Conservation (phyloP, 805 yeast genomes). For the Priceomyces castillae region DNA sequence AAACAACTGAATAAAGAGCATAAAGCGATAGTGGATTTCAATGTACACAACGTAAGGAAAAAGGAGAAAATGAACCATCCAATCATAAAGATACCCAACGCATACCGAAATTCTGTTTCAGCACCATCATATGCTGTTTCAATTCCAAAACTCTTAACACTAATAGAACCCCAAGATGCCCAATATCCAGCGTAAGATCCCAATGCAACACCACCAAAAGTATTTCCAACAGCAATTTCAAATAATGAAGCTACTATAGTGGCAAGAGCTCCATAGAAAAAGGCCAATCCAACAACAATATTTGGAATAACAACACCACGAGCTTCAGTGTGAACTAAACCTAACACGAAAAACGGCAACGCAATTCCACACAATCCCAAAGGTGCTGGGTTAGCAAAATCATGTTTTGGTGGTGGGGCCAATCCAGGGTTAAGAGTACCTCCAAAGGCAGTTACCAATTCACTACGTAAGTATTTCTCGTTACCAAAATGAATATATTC, state of each 20-base stretch:
- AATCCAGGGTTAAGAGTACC: conserved; percentile 75
- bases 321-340: conserved; percentile 61
- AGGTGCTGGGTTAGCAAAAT: conserved; percentile 71
- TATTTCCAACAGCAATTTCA: conserved; percentile 73
- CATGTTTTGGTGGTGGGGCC: conserved; percentile 41
- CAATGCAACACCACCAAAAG: conserved; percentile 69
- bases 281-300: conserved; percentile 62
- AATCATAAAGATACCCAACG: conserved; percentile 37
- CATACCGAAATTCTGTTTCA: conserved; percentile 25
- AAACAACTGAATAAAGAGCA: conserved; percentile 40
- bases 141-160: conserved; percentile 37
- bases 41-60: conserved; percentile 38
- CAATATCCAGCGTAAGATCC: conserved; percentile 70
- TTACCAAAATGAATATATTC: conserved; percentile 71
- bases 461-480: conserved; percentile 61
- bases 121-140: conserved; percentile 30
- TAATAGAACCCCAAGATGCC: conserved; percentile 70
- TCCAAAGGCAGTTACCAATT: conserved; percentile 68
- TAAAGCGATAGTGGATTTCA: conserved; percentile 44
- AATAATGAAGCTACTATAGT: conserved; percentile 73
- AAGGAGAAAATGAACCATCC: conserved; percentile 47
- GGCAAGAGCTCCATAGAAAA: conserved; percentile 71
- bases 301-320: conserved; percentile 63
- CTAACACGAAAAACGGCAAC: conserved; percentile 62
- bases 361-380: conserved; percentile 73